These are phyloP conservation scores for Coemansia sp. DNA, from an alignment of 192 early-diverging fungal genomes.

Conservation along the genomic window DNA sequence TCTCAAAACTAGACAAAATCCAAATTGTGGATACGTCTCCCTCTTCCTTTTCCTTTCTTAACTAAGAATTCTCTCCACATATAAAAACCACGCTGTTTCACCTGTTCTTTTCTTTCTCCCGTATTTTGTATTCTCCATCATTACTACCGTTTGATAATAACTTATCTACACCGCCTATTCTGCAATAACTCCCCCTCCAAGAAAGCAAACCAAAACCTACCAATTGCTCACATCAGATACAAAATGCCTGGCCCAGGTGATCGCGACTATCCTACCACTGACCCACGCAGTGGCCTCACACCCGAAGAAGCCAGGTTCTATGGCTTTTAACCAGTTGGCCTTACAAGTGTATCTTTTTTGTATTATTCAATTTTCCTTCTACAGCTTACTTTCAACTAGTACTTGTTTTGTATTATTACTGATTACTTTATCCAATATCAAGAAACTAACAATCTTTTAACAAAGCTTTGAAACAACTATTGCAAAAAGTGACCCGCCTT, in stretches of 20 bases:
- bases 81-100: background rate
- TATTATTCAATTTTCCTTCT: background rate
- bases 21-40: background rate
- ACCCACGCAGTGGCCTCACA: slow-evolving; percentile 31
- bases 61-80: background rate
- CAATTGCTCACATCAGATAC: background rate
- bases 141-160: background rate
- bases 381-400: background rate
- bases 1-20: background rate
- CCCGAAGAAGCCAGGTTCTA: slow-evolving; percentile 41
- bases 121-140: background rate
- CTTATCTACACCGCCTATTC: background rate
- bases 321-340: slow-evolving; percentile 10
- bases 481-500: background rate
- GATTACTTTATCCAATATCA: background rate
- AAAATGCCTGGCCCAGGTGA: background rate
- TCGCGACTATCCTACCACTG: slow-evolving; percentile 37
- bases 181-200: background rate
- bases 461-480: background rate
- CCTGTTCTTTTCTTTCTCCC: background rate
- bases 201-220: background rate
- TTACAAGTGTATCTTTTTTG: background rate
- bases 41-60: background rate
- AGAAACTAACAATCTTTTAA: background rate
- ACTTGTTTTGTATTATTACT: background rate